Evolutionary conservation across 139 green algal species (phyloP).

Genomic region (Microglena sp.): DNA sequence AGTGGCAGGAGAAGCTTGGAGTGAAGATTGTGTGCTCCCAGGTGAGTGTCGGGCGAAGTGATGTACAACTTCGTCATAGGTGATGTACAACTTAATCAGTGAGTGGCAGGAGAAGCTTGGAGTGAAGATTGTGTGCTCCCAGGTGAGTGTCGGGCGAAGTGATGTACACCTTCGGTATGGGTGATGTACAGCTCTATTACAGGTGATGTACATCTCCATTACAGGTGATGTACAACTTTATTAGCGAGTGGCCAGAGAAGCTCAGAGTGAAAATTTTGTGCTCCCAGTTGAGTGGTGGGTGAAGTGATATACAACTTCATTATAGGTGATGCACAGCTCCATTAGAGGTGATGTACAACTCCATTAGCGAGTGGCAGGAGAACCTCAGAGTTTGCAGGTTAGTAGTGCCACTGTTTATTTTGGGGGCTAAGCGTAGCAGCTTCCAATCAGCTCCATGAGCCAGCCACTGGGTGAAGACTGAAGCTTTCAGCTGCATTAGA

Average conservation of each 20-base stretch:
- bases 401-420: too few relatives aligned
- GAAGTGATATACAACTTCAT: conserved; percentile 93
- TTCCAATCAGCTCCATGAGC: too few relatives aligned
- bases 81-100: conserved; percentile 90
- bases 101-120: conserved; percentile 92
- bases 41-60: conserved; percentile 28
- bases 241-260: conserved; percentile 91
- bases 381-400: conserved; percentile 93
- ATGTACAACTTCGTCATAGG: too few relatives aligned
- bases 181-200: conserved; percentile 33
- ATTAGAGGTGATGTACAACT: conserved; percentile 94
- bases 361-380: conserved; percentile 88
- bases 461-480: too few relatives aligned
- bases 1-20: conserved; percentile 90
- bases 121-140: conserved; percentile 88
- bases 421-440: too few relatives aligned
- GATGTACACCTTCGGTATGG: not conserved
- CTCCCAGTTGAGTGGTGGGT: conserved; percentile 54
- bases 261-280: conserved; percentile 90
- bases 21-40: conserved; percentile 91
- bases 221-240: conserved; percentile 92
- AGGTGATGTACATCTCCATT: too few relatives aligned
- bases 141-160: conserved; percentile 40
- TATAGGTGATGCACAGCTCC: too few relatives aligned
- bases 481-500: too few relatives aligned